Evolutionary conservation across 352 stramenopile genomes (phyloP), one percentile per base, ranked within the genome.

Genomic region (Paralagenidium karlingii): DNA sequence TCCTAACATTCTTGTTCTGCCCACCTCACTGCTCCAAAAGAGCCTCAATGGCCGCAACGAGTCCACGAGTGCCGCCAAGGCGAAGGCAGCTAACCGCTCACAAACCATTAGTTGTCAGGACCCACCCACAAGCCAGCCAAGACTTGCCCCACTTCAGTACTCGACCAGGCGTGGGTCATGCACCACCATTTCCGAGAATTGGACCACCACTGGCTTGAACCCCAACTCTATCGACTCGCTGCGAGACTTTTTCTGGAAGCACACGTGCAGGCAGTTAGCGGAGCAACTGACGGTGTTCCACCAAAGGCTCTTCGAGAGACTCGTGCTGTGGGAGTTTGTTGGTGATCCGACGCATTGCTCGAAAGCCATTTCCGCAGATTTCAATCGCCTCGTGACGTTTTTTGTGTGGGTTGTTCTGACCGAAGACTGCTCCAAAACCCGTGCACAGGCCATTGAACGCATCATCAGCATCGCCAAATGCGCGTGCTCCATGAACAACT

Each of bases 371-470:
- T 71, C 68, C 0, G 67, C 77, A 5, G 56, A 67, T 24, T 85
- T 82, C 37, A 83, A 88, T 31, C 48, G 53, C 2, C 54, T 88
- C 24, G 73, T 79, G 22, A 40, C 53, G 4, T 85, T 77, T 43
- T 67, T 85, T 11, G 68, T 85, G 19, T 88, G 74, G 74, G 84
- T 70, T 0, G 64, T 88, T 9, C 49, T 85, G 3, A 57, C 80
- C 6, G 68, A 85, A 29, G 74, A 85, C 15, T 66, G 62, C 3
- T 45, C 70, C 0, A 81, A 81, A 31, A 63, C 82, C 22, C 65
- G 74, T 4, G 74, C 74, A 11, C 63, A 83, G 15, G 66, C 64
- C 19, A 85, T 88, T 22, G 74, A 85, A 30, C 47, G 59, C 16
- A 82, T 88, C 38, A 81, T 83, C 28, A 57, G 60, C 3, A 75